Percentiles rank a stretch among this genome's conserved stretches.
phyloP scores from a whole-genome alignment of 768 basidiomycete species.

The Pisolithus albus region DNA sequence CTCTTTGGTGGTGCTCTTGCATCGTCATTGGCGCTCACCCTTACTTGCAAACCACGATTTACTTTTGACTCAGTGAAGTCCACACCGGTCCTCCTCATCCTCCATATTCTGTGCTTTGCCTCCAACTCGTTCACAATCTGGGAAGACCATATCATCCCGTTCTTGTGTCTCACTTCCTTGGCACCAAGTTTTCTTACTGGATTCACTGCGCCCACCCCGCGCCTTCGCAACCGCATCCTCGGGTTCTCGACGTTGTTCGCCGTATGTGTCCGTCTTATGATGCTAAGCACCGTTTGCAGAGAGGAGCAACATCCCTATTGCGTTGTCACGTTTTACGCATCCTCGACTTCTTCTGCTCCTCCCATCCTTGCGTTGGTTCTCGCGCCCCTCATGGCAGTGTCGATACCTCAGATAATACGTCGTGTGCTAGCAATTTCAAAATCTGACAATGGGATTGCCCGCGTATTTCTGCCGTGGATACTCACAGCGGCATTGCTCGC shows the following conservation, averaged over 20 bases:
- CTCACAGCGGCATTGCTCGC: conserved; percentile 50
- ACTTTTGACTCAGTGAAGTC: conserved; percentile 21
- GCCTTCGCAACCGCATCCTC: conserved; percentile 70
- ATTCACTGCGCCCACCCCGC: conserved; percentile 57
- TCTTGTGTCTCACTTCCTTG: conserved; percentile 63
- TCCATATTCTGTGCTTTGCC: conserved; percentile 72
- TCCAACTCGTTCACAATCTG: conserved; percentile 98
- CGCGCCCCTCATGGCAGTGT: conserved; percentile 49
- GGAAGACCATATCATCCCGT: conserved; percentile 83
- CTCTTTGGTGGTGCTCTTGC: conserved; percentile 44
- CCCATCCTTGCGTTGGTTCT: conserved; percentile 52
- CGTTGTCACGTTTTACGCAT: conserved; percentile 81
- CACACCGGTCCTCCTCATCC: conserved; percentile 44
- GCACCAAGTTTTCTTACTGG: conserved; percentile 55
- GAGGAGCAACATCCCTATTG: conserved; percentile 94
- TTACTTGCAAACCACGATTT: conserved; percentile 34
- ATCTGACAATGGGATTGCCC: conserved; percentile 70
- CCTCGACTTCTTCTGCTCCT: conserved; percentile 60
- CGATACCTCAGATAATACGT: conserved; percentile 50
- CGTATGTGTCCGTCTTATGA: conserved; percentile 65
- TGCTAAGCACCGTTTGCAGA: conserved; percentile 80
- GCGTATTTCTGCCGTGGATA: conserved; percentile 51
- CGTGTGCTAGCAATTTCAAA: conserved; percentile 58
- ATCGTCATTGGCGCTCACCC: conserved; percentile 41
- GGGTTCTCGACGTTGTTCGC: conserved; percentile 64